Conservation (phyloP, 345 rosid genomes). For the Eucalyptus camaldulensis region DNA sequence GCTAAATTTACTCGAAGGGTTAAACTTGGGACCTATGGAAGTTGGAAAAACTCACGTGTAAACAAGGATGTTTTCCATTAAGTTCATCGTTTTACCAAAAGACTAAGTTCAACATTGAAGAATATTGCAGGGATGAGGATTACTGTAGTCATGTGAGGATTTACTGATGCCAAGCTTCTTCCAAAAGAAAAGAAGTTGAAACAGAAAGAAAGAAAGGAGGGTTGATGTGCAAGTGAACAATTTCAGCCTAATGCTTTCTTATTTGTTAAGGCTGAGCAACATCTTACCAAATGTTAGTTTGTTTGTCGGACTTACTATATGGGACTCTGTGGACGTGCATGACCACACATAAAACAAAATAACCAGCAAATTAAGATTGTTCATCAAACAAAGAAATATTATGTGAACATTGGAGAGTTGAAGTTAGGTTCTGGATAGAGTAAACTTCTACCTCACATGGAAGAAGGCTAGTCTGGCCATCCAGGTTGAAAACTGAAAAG, state of each 20-base stretch:
- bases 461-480: slow-evolving; percentile 41
- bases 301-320: neutral
- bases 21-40: neutral
- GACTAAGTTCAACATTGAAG: neutral
- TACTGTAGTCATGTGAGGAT: neutral
- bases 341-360: neutral
- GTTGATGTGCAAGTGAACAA: neutral
- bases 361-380: neutral
- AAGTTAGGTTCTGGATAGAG: neutral
- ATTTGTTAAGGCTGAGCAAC: neutral
- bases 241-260: neutral
- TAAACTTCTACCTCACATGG: slow-evolving; percentile 62
- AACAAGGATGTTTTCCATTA: neutral
- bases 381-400: neutral
- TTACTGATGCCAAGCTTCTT: neutral
- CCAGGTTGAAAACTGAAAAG: slow-evolving; percentile 43
- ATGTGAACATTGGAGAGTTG: neutral
- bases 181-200: neutral
- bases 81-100: neutral
- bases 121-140: neutral
- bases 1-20: neutral
- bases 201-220: neutral
- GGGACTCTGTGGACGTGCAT: neutral
- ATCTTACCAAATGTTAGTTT: neutral
- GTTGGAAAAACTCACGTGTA: neutral